Evolutionary conservation across 805 yeast species (phyloP), one percentile per base, ranked within the genome.

Genomic region (Middelhovenomyces tepae): DNA sequence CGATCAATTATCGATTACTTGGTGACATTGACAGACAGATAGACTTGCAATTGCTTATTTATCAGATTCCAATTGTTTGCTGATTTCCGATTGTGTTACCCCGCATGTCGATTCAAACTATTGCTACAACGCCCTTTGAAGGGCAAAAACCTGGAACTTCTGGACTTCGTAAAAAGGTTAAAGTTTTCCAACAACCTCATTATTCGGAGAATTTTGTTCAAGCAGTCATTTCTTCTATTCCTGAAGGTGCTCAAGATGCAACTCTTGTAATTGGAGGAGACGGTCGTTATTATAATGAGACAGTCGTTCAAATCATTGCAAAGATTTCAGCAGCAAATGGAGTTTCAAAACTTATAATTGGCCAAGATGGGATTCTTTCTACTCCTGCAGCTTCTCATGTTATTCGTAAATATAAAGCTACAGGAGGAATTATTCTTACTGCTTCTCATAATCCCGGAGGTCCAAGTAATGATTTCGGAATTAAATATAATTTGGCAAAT

Each of bases 391-490:
- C 95, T 14, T 83, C 95, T n/a, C 84, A 86, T 54, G 65, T 91
- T 37, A 91, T 89, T 48, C 74, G 98, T 58, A 73, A 75, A 39
- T 67, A 66, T 43, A 45, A 47, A 35, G 67, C 71, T 22, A 85
- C 95, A 8, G 98, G 97, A 41, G 97, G 97, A 42, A 89, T 89
- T 60, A 84, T 91, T 45, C 67, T 89, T 52, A 89, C 98, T 6
- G 97, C 97, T 2, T 80, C 94, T 16, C 98, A 89, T 60, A 89
- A 89, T 60, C 98, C 98, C 11, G 98, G 98, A 56, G 96, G 97
- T 6, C 95, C 95, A 37, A 62, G 69, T 17, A 77, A 82, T 44
- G 98, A 89, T 56, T 69, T 86, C 54, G 98, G 98, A 35, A 89
- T 89, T 66, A 89, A 89, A 64, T 91, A 91, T 65, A 91, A 89